These are phyloP conservation scores for Tetracladium maxilliforme DNA, from an alignment of 2,329 filamentous ascomycete genomes.

Conservation along the genomic window DNA sequence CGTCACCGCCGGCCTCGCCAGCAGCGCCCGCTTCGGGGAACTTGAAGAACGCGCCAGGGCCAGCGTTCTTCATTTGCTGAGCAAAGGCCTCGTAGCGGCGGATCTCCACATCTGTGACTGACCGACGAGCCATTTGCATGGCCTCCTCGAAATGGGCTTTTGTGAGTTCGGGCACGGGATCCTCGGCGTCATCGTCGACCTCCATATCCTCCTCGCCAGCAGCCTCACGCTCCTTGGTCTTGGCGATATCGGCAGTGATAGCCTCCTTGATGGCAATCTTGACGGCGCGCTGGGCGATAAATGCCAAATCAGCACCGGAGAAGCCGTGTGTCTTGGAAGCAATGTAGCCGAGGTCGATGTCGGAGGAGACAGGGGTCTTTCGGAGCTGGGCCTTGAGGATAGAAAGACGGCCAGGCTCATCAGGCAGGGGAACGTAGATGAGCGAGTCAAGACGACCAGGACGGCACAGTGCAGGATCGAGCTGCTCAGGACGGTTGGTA, in stretches of 20 bases:
- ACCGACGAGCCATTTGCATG: conserved; percentile 87
- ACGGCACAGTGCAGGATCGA: conserved; percentile 94
- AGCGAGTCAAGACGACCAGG: conserved; percentile 97
- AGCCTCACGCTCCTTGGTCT: conserved; percentile 77
- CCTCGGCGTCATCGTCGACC: conserved; percentile 70
- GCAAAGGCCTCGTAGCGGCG: conserved; percentile 96
- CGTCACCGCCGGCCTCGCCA: conserved; percentile 45
- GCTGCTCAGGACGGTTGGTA: conserved; percentile 96
- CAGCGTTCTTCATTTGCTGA: conserved; percentile 97
- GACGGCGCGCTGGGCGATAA: conserved; percentile 96
- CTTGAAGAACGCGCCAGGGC: conserved; percentile 93
- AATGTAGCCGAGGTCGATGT: conserved; percentile 84
- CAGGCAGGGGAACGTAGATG: conserved; percentile 93
- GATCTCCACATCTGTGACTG: conserved; percentile 93
- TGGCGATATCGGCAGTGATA: conserved; percentile 78
- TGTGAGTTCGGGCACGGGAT: conserved; percentile 90
- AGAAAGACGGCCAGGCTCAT: conserved; percentile 74
- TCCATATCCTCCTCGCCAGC: conserved; percentile 69
- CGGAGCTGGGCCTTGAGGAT: conserved; percentile 94
- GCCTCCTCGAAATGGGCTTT: conserved; percentile 97
- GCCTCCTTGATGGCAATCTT: conserved; percentile 99
- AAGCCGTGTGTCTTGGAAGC: conserved; percentile 96
- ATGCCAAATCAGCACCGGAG: conserved; percentile 98
- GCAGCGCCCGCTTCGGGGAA: conserved; percentile 65
- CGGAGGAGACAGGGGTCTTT: conserved; percentile 83